Evolutionary conservation across 352 stramenopile species (phyloP), one percentile per base, ranked within the genome.

Genomic region (Phytophthora cactorum): DNA sequence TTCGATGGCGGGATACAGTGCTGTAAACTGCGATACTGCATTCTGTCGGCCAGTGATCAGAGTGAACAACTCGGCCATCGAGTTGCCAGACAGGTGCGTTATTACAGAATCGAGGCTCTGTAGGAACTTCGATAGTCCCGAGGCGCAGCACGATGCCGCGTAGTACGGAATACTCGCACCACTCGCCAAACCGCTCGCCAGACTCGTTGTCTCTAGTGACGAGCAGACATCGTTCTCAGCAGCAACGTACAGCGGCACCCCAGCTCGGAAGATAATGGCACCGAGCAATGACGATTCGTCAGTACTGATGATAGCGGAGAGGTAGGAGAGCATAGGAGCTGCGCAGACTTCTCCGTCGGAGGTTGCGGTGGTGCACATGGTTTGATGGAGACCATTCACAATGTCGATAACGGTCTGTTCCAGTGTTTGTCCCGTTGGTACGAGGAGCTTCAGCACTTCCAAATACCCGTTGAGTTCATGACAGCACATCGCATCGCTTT

Each of bases 321-420:
- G 60, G 43, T 78, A 79, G 1, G 56, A 52, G n/a, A 73, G 65
- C 45, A 89, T 43, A n/a, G 54, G 12, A 25, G 82, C 66, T 10
- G 74, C 77, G 38, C 81, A 89, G 5, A 89, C 52, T 29, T 56
- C 44, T 27, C 78, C 66, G 10, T 77, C 72, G 41, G 75, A 72
- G 63, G 60, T 71, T 39, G 63, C 58, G 15, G 34, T 61, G 12
- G 74, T 79, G 60, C 78, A 89, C 74, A 88, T 81, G 49, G 77
- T 74, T 39, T 61, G 62, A 46, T 89, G 81, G 5, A 89, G 59
- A 1, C 78, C 81, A 52, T 88, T 87, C 44, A 89, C 28, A 8
- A 87, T 10, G 10, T 72, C 63, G 27, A 77, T 55, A n/a, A 88
- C 44, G n/a, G 61, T 80, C 39, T 81, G 51, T 29, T 74, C 70